These are phyloP conservation scores for Nidularia sp. DNA, from an alignment of 768 basidiomycete genomes.

Conservation along the genomic window DNA sequence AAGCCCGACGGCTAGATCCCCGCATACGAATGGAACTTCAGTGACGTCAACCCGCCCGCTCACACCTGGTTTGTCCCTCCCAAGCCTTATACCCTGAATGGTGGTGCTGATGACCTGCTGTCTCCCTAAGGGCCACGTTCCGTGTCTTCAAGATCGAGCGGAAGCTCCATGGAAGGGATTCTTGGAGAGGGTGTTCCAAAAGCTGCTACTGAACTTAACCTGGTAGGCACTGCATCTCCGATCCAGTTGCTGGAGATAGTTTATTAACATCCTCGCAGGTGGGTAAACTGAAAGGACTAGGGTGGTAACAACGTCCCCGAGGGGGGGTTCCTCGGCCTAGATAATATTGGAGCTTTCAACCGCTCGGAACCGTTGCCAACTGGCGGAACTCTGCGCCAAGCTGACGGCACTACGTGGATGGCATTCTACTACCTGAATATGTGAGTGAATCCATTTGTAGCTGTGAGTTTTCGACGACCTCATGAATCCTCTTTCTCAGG, in stretches of 20 bases:
- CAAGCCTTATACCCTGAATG: not conserved
- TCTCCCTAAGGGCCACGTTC: constrained; percentile 76
- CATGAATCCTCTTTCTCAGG: constrained; percentile 36
- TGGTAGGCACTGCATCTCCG: constrained; percentile 47
- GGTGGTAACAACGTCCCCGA: constrained; percentile 97
- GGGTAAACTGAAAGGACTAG: constrained; percentile 97
- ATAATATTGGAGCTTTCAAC: constrained; percentile 98
- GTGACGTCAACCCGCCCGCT: constrained; percentile 97
- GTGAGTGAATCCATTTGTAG: constrained; percentile 34
- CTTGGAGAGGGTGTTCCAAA: constrained; percentile 98
- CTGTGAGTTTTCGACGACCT: not conserved
- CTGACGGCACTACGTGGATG: constrained; percentile 99
- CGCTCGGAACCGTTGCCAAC: constrained; percentile 95
- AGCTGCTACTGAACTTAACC: constrained; percentile 93
- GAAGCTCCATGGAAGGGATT: constrained; percentile 87
- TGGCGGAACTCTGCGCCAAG: constrained; percentile 90
- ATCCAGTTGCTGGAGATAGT: not conserved
- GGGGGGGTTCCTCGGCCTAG: constrained; percentile 95
- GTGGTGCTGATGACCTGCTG: constrained; percentile 1
- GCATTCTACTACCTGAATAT: constrained; percentile 98
- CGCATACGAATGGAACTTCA: constrained; percentile 99
- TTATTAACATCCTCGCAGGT: constrained; percentile 19
- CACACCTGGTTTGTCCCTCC: constrained; percentile 76
- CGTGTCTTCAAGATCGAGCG: constrained; percentile 99
- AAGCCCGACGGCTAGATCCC: constrained; percentile 98